Evolutionary conservation across 768 basidiomycete species (phyloP).

Genomic region (Panaeolus cyanescens): DNA sequence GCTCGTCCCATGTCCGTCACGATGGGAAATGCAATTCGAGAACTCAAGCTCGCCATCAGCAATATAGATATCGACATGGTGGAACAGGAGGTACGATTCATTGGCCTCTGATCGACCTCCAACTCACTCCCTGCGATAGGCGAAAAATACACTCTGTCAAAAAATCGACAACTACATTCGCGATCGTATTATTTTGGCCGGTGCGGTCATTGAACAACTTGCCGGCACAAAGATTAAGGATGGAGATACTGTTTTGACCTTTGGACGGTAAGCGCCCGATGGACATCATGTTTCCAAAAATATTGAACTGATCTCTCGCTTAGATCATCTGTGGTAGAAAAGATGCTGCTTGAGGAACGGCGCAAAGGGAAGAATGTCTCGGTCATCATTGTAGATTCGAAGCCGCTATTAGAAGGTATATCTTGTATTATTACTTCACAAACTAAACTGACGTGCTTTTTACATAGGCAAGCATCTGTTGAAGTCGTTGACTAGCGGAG

Average conservation of each 20-base stretch:
- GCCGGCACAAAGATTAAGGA: slow-evolving; percentile 94
- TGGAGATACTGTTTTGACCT: slow-evolving; percentile 90
- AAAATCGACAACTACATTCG: slow-evolving; percentile 94
- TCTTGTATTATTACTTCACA: background rate
- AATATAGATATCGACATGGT: slow-evolving; percentile 89
- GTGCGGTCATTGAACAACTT: slow-evolving; percentile 87
- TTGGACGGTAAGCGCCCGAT: slow-evolving; percentile 66
- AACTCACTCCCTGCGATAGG: slow-evolving; percentile 46
- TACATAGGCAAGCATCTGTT: slow-evolving; percentile 76
- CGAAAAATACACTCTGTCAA: slow-evolving; percentile 79
- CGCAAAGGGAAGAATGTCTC: slow-evolving; percentile 77
- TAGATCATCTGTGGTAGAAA: slow-evolving; percentile 95
- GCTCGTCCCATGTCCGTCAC: slow-evolving; percentile 91
- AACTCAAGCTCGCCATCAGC: slow-evolving; percentile 95
- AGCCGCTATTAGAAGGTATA: slow-evolving; percentile 88
- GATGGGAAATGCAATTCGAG: slow-evolving; percentile 93
- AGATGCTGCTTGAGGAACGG: slow-evolving; percentile 79
- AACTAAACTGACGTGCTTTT: slow-evolving; percentile 5
- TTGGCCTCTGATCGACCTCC: background rate
- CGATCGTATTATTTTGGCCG: slow-evolving; percentile 91
- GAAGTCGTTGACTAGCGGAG: slow-evolving; percentile 61
- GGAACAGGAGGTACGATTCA: slow-evolving; percentile 79
- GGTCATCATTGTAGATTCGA: slow-evolving; percentile 93
- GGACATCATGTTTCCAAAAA: background rate
- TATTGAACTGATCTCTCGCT: slow-evolving; percentile 5